Evolutionary conservation across 768 basidiomycete genomes (phyloP).

Genomic region (Filobasidium wieringae): DNA sequence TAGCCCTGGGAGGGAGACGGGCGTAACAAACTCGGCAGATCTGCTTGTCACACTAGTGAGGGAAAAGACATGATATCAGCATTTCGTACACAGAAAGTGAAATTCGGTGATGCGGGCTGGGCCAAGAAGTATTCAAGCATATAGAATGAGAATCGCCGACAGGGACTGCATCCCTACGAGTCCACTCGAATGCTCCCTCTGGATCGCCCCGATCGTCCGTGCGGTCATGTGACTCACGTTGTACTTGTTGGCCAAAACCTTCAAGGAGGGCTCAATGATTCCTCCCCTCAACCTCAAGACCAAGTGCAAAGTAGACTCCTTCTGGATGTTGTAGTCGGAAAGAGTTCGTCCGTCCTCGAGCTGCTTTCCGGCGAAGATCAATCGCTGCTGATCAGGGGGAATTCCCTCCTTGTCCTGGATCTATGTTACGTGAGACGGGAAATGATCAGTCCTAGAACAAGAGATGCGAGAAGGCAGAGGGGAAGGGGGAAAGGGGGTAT

Average conservation of each 20-base stretch:
- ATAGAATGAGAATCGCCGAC: slow-evolving; percentile 5
- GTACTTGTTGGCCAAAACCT: slow-evolving; percentile 92
- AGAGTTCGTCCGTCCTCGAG: slow-evolving; percentile 43
- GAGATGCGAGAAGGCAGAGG: neutral
- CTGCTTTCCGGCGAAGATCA: slow-evolving; percentile 48
- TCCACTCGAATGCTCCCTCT: no score
- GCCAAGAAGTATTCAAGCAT: no score
- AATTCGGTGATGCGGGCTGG: no score
- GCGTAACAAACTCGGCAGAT: slow-evolving; percentile 99
- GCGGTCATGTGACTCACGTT: slow-evolving; percentile 48
- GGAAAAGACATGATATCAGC: neutral
- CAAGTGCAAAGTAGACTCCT: slow-evolving; percentile 88
- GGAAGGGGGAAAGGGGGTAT: neutral
- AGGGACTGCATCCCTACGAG: neutral
- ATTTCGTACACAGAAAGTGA: no score
- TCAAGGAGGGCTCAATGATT: slow-evolving; percentile 97
- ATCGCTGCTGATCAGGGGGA: slow-evolving; percentile 43
- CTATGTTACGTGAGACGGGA: slow-evolving; percentile 13
- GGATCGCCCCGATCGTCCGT: no score
- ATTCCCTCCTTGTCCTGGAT: slow-evolving; percentile 43
- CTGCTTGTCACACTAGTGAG: slow-evolving; percentile 70
- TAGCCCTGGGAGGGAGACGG: slow-evolving; percentile 95
- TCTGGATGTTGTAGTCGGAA: slow-evolving; percentile 41
- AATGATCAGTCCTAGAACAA: neutral
- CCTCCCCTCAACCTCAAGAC: slow-evolving; percentile 96